Base-by-base conservation (phyloP, 140 eudicot species). In the Bidens hawaiensis region DNA sequence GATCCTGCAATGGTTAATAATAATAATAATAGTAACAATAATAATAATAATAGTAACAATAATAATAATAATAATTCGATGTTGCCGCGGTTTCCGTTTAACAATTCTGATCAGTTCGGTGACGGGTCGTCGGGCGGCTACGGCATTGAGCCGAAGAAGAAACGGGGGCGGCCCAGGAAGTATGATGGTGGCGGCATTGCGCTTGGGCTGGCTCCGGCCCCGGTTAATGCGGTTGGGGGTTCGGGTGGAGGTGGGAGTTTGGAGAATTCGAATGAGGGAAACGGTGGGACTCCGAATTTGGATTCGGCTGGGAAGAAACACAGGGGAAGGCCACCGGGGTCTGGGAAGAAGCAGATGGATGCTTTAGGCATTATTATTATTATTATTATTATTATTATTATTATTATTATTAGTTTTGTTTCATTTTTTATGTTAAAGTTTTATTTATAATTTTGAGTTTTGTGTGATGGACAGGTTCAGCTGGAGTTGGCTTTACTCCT, bases 401-500 rank as follows among this genome's bases (percentile, higher is more conserved):
- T 33, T 65, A 14, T 8, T 64, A 4, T 38, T 41, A n/a, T 41
- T 4, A 27, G 22, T 23, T 53, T 12, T 14, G 21, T 26, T 25
- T 47, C 14, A n/a, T n/a, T 8, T 25, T 47, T 30, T 33, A 8
- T 36, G 55, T 12, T 48, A 26, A 26, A 46, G 16, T 1, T 3
- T 3, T 14, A 24, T n/a, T 61, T 17, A 5, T 62, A n/a, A 43
- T 18, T 4, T 23, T 62, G 25, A 53, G n/a, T 36, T 19, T 49
- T 33, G 17, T 74, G 42, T 76, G 57, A 12, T 76, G 75, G 62
- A 42, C 81, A 88, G 96, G 96, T 40, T 71, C 63, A 27, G 68
- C 85, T 17, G 96, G 96, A 77, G 77, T 85, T 55, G 90, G 94
- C 18, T 88, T 88, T 77, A 88, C 96, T 10, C 96, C 96, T 62